Conservation (phyloP, 2,329 filamentous ascomycete genomes). For the Tolypocladium ovalisporum region DNA sequence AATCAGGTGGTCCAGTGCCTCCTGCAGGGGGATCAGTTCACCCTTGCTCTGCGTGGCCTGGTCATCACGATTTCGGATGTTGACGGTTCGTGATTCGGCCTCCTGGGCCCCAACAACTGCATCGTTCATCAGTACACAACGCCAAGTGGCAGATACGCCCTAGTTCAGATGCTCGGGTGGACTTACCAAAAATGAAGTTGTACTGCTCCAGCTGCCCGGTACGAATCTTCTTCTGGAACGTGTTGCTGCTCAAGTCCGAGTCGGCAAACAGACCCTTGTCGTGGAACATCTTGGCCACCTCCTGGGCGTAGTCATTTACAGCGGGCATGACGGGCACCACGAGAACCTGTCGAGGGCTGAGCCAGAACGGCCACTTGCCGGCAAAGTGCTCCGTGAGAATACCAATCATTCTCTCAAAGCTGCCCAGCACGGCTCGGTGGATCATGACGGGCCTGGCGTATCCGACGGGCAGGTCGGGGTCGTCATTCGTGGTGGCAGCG, state of each 20-base stretch:
- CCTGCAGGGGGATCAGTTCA: slow-evolving; percentile 44
- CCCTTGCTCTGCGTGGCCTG: slow-evolving; percentile 50
- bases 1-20: slow-evolving; percentile 44
- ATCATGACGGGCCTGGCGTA: slow-evolving; percentile 79
- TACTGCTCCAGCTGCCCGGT: slow-evolving; percentile 72
- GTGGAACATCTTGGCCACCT: slow-evolving; percentile 60
- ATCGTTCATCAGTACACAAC: slow-evolving; percentile 6
- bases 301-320: slow-evolving; percentile 66
- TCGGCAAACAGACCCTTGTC: slow-evolving; percentile 56
- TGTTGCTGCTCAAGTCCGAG: slow-evolving; percentile 54
- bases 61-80: slow-evolving; percentile 54
- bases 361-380: slow-evolving; percentile 84
- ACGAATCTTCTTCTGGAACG: slow-evolving; percentile 82
- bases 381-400: slow-evolving; percentile 77
- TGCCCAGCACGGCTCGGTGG: slow-evolving; percentile 68
- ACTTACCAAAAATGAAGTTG: slow-evolving; percentile 68
- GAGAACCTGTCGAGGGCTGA: slow-evolving; percentile 69
- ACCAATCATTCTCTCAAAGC: slow-evolving; percentile 57
- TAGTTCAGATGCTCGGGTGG: not conserved
- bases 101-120: slow-evolving; percentile 52
- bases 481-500: slow-evolving; percentile 31
- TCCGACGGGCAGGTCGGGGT: slow-evolving; percentile 47
- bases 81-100: slow-evolving; percentile 47
- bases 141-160: not conserved
- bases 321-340: slow-evolving; percentile 57